Percentiles rank a stretch among this genome's conserved stretches.
Evolutionary conservation across 495 filamentous ascomycete species (phyloP).

Genomic region (Aspergillus saccharolyticus): DNA sequence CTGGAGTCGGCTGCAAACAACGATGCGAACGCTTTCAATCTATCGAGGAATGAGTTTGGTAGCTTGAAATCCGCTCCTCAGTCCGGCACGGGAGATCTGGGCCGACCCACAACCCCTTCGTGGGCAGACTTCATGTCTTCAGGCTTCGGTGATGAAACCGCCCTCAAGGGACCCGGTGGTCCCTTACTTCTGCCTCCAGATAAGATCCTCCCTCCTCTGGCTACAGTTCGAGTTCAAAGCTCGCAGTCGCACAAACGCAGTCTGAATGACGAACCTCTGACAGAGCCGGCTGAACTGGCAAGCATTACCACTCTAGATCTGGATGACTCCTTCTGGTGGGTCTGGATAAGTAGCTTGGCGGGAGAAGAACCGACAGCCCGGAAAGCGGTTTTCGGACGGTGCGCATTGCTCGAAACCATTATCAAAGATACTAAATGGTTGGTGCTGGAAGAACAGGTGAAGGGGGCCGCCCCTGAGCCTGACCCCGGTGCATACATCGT

Average conservation of each 20-base stretch:
- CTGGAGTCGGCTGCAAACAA: conserved; percentile 67
- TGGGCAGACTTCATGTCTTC: conserved; percentile 97
- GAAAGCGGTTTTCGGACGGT: conserved; percentile 91
- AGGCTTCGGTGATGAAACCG: conserved; percentile 75
- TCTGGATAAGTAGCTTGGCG: conserved; percentile 96
- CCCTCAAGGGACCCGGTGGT: conserved; percentile 43
- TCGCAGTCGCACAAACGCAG: conserved; percentile 80
- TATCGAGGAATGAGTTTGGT: conserved; percentile 27
- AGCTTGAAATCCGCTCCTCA: conserved; percentile 56
- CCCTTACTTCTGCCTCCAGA: conserved; percentile 79
- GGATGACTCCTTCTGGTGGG: conserved; percentile 99
- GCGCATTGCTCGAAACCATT: conserved; percentile 82
- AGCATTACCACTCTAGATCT: conserved; percentile 82
- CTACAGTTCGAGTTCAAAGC: conserved; percentile 64
- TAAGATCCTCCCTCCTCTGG: conserved; percentile 82
- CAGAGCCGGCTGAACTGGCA: conserved; percentile 91
- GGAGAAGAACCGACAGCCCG: conserved; percentile 77
- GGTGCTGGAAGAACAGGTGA: conserved; percentile 92
- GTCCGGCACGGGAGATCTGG: conserved; percentile 57
- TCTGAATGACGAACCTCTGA: conserved; percentile 54
- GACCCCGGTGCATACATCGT: conserved; percentile 82
- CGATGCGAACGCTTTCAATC: conserved; percentile 36
- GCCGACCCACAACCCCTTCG: conserved; percentile 88
- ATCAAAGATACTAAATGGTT: conserved; percentile 84
- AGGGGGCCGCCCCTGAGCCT: conserved; percentile 81